phyloP scores from a whole-genome alignment of 495 filamentous ascomycete species.

The Aspergillus incahuasiensis region DNA sequence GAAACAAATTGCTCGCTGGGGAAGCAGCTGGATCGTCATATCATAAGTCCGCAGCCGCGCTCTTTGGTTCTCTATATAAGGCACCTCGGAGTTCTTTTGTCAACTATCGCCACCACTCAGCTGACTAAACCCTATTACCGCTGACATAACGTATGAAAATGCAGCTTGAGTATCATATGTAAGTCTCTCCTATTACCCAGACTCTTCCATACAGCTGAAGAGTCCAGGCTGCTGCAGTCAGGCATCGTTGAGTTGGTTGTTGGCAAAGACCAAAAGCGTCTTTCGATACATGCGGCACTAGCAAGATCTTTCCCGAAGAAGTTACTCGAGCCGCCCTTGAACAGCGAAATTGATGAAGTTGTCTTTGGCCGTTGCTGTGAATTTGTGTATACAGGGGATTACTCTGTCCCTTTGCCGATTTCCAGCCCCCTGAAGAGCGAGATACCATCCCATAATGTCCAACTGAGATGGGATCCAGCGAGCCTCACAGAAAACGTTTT shows the following conservation, averaged over 20 bases:
- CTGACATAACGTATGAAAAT: not conserved
- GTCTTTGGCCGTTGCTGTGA: slow-evolving; percentile 19
- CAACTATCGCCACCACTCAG: not conserved
- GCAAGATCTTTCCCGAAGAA: not conserved
- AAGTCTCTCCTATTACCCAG: not conserved
- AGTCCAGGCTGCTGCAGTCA: not conserved
- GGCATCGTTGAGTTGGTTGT: not conserved
- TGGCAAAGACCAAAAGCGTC: not conserved
- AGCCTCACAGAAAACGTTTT: slow-evolving; percentile 15
- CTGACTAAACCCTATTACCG: not conserved
- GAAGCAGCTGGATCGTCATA: not conserved
- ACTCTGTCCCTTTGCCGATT: slow-evolving; percentile 13
- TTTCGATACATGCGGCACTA: not conserved
- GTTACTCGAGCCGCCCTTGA: not conserved
- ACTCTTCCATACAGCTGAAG: not conserved
- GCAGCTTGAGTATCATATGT: not conserved
- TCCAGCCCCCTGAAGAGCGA: not conserved
- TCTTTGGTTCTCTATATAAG: not conserved
- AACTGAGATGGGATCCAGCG: slow-evolving; percentile 10
- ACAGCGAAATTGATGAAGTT: slow-evolving; percentile 12
- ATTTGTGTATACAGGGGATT: slow-evolving; percentile 18
- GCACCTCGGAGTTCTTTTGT: not conserved
- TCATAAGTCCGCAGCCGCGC: not conserved
- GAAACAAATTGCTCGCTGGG: not conserved
- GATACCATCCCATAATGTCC: not conserved